phyloP scores from a whole-genome alignment of 495 filamentous ascomycete species.

The Penicillium nucicola region DNA sequence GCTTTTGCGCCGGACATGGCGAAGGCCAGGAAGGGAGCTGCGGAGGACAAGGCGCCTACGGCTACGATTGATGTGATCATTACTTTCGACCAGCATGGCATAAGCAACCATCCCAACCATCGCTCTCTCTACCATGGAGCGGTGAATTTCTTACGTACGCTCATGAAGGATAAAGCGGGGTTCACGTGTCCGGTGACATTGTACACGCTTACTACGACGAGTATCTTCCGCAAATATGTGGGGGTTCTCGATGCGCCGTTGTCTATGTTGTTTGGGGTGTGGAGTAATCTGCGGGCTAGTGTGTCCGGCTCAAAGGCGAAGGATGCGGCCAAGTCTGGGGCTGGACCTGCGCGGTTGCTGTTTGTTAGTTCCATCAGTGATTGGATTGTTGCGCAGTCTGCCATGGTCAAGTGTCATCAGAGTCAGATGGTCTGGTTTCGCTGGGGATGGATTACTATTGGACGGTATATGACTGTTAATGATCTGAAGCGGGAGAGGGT shows the following conservation, averaged over 20 bases:
- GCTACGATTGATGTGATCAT: slow-evolving; percentile 76
- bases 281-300: slow-evolving; percentile 32
- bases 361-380: slow-evolving; percentile 63
- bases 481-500: slow-evolving; percentile 70
- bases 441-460: slow-evolving; percentile 90
- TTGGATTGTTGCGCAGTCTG: slow-evolving; percentile 67
- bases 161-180: slow-evolving; percentile 61
- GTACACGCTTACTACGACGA: slow-evolving; percentile 75
- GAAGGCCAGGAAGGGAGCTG: slow-evolving; percentile 18
- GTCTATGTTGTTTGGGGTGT: slow-evolving; percentile 52
- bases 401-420: slow-evolving; percentile 83
- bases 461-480: slow-evolving; percentile 94
- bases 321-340: slow-evolving; percentile 16
- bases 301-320: slow-evolving; percentile 30
- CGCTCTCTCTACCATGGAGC: slow-evolving; percentile 82
- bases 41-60: slow-evolving; percentile 34
- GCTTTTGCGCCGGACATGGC: slow-evolving; percentile 65
- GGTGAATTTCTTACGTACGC: slow-evolving; percentile 58
- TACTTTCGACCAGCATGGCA: slow-evolving; percentile 78
- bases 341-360: slow-evolving; percentile 52
- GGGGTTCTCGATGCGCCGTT: slow-evolving; percentile 68
- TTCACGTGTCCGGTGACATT: slow-evolving; percentile 73
- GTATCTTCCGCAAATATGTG: slow-evolving; percentile 73
- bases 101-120: slow-evolving; percentile 90
- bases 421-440: slow-evolving; percentile 99